Base-by-base conservation (phyloP, 1,284 basidiomycete genomes). In the Mixia osmundae region DNA sequence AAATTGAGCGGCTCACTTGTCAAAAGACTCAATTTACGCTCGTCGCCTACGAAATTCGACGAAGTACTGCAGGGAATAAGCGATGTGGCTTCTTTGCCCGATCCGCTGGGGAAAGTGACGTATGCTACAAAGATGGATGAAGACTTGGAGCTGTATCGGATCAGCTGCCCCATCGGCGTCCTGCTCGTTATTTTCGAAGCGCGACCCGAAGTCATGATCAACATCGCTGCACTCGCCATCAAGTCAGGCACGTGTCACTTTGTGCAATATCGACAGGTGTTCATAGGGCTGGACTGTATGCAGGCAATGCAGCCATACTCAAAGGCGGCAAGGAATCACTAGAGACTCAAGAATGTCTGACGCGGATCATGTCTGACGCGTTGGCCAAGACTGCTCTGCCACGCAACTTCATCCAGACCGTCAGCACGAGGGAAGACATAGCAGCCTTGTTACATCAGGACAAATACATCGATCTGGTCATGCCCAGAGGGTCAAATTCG, bases 161-260 rank as follows among this genome's bases (percentile, higher is more conserved):
- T 97, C 1, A 82, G 87, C 0, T 97, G 89, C 55, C 87, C 91
- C 0, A 91, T 99, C 44, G 91, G 91, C 14, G 87, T 94, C 1
- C 63, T 97, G 19, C 66, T 97, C 33, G 82, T 95, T 46, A 94
- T 99, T 46, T 99, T 99, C 47, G 91, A 99, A 58, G 80, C 89
- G 3, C 67, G 91, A 24, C 91, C 91, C 1, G 91, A 99, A 56
- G 91, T 99, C 4, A 82, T 97, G 21, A 77, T 97, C 29, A 97
- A 97, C 55, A 95, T 99, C 48, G 82, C 91, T 5, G 68, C 80
- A 0, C 62, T 99, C 46, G 89, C 91, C 2, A 82, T 99, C 58
- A 97, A 95, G 59, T 87, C 79, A 20, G 89, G 87, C 76, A 49
- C 51, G 64, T 53, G 43, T 15, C 15, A 31, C 11, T 15, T 14